phyloP scores from a whole-genome alignment of 2,329 filamentous ascomycete species.

The Trichoderma breve region DNA sequence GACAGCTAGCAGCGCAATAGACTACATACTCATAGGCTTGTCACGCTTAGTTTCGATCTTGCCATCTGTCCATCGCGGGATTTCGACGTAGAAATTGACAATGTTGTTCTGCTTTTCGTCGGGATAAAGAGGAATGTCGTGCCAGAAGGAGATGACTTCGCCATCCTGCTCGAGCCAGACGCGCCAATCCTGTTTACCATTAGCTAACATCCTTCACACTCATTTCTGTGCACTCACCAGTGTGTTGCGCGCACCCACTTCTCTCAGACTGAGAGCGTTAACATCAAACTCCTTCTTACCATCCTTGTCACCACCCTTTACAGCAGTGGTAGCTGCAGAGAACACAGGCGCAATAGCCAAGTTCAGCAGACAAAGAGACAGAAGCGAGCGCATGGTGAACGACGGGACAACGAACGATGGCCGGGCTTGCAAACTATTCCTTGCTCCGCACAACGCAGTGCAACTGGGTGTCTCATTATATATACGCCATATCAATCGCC shows the following conservation, averaged over 20 bases:
- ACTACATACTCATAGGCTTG: constrained; percentile 39
- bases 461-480: not conserved
- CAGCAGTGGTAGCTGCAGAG: not conserved
- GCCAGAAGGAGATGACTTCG: constrained; percentile 42
- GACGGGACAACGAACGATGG: not conserved
- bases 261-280: constrained; percentile 32
- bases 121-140: constrained; percentile 42
- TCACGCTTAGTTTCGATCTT: constrained; percentile 41
- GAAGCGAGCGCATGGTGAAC: not conserved
- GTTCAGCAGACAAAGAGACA: not conserved
- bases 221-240: constrained; percentile 28
- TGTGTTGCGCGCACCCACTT: constrained; percentile 40
- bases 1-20: not conserved
- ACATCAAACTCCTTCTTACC: constrained; percentile 27
- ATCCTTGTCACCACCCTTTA: not conserved
- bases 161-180: constrained; percentile 41
- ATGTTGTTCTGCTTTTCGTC: constrained; percentile 34
- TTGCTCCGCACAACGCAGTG: no score
- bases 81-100: constrained; percentile 42
- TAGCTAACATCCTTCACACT: not conserved
- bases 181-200: constrained; percentile 37
- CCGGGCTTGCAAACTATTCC: not conserved
- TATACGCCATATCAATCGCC: not conserved
- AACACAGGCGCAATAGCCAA: not conserved
- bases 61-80: constrained; percentile 42